Evolutionary conservation across 148 eudicot species (phyloP).

Genomic region (Camellia lanceoleosa): DNA sequence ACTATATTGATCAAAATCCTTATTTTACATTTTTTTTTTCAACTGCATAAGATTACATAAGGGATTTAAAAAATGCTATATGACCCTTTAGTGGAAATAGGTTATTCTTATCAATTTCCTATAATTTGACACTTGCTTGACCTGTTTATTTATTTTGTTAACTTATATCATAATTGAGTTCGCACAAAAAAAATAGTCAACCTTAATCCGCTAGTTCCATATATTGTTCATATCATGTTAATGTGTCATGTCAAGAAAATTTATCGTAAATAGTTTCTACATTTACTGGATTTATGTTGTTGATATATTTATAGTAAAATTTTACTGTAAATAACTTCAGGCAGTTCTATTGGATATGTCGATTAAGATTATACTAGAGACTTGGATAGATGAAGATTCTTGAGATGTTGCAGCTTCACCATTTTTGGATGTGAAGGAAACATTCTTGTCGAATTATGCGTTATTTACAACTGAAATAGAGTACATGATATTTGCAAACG

Average conservation of each 20-base stretch:
- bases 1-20: background rate
- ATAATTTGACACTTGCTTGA: background rate
- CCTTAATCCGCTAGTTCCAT: background rate
- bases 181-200: too few species aligned
- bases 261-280: background rate
- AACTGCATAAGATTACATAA: background rate
- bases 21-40: background rate
- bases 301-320: background rate
- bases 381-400: too few species aligned
- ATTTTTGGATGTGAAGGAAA: too few species aligned
- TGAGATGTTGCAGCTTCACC: background rate
- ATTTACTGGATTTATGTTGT: too few species aligned
- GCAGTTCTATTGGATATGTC: too few species aligned
- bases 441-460: background rate
- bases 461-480: background rate
- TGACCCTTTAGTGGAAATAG: background rate
- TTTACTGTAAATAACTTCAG: background rate
- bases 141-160: background rate
- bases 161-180: background rate
- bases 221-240: too few species aligned
- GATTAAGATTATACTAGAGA: background rate
- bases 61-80: background rate
- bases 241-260: too few species aligned
- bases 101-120: background rate
- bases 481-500: background rate